Conservation (phyloP, 768 basidiomycete species). For the Serendipita indica region DNA sequence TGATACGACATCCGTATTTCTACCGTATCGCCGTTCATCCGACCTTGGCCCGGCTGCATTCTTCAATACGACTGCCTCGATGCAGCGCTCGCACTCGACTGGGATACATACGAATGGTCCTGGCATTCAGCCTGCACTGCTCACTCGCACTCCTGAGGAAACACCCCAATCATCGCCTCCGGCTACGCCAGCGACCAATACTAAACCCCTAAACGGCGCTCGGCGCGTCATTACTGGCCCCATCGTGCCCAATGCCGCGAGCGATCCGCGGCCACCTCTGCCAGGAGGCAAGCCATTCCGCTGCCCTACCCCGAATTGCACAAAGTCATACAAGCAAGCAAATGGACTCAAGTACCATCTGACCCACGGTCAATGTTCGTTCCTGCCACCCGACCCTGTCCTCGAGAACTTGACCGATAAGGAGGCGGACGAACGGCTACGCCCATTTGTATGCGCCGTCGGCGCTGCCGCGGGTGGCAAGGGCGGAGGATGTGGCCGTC, state of each 20-base stretch:
- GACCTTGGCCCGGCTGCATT: constrained; percentile 6
- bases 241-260: constrained; percentile 7
- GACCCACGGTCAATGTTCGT: constrained; percentile 86
- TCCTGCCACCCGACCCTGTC: constrained; percentile 72
- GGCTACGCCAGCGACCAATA: neutral
- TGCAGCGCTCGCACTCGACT: constrained; percentile 2
- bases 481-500: constrained; percentile 32
- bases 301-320: constrained; percentile 90
- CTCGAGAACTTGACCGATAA: constrained; percentile 37
- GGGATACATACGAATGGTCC: constrained; percentile 2
- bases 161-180: constrained; percentile 9
- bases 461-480: constrained; percentile 45
- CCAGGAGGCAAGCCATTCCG: constrained; percentile 19
- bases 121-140: constrained; percentile 4
- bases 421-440: constrained; percentile 67
- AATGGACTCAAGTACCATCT: constrained; percentile 92
- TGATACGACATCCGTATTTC: constrained; percentile 39
- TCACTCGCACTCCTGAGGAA: constrained; percentile 7
- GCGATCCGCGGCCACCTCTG: neutral
- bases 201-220: neutral
- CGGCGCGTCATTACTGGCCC: constrained; percentile 1
- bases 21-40: constrained; percentile 21
- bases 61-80: neutral
- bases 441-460: constrained; percentile 83
- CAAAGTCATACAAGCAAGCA: constrained; percentile 91